Conservation (phyloP, 139 green algal species). For the Tetraselmis striata region DNA sequence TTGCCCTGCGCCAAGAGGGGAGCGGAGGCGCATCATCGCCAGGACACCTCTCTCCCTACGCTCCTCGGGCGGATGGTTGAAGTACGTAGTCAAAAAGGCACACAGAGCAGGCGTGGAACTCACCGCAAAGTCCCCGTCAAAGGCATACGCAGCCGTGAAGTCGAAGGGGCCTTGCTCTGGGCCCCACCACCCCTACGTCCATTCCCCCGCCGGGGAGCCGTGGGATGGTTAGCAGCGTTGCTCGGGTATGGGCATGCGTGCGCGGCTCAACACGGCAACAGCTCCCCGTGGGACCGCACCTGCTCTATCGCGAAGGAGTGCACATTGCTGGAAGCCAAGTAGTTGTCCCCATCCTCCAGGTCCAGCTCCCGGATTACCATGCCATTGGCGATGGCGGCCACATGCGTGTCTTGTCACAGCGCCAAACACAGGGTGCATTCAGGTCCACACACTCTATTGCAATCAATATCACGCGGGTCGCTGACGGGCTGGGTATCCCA, state of each 20-base stretch:
- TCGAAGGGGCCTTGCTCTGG: conserved; percentile 4
- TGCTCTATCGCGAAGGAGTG: conserved; percentile 6
- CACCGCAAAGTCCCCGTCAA: background rate
- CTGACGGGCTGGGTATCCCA: too few relatives aligned
- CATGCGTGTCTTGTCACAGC: conserved; percentile 10
- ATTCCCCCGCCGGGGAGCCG: too few relatives aligned
- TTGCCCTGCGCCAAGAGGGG: conserved; percentile 5
- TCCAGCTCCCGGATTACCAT: conserved; percentile 14
- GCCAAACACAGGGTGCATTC: too few relatives aligned
- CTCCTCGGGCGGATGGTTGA: too few relatives aligned
- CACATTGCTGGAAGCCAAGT: conserved; percentile 4
- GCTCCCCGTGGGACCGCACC: background rate
- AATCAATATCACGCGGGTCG: too few relatives aligned
- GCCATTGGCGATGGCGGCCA: conserved; percentile 12
- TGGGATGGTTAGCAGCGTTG: too few relatives aligned
- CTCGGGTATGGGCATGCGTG: too few relatives aligned
- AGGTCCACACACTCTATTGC: too few relatives aligned
- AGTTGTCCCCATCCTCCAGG: conserved; percentile 5
- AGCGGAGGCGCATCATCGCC: too few relatives aligned
- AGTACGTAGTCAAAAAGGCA: too few relatives aligned
- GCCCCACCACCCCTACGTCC: conserved; percentile 5
- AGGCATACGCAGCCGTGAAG: conserved; percentile 10
- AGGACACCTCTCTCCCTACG: too few relatives aligned
- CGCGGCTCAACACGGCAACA: background rate
- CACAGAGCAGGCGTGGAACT: background rate